Evolutionary conservation across 2,329 filamentous ascomycete species (phyloP).

Genomic region (Phyllosticta citribraziliensis): DNA sequence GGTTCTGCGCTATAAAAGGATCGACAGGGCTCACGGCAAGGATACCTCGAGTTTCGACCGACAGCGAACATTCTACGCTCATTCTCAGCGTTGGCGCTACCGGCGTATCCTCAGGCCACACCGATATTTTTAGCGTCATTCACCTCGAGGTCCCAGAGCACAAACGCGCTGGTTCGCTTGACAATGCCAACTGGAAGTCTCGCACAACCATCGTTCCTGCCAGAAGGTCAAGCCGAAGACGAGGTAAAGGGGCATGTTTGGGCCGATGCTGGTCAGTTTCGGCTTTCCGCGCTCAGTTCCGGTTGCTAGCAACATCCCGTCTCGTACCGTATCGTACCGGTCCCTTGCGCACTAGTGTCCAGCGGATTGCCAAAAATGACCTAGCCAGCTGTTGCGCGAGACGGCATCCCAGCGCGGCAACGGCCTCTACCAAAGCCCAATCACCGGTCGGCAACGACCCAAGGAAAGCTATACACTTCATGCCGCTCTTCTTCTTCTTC

Average conservation of each 20-base stretch:
- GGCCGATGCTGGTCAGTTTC: background rate
- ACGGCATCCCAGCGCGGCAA: background rate
- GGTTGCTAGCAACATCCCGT: background rate
- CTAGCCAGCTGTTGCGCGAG: background rate
- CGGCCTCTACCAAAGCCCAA: background rate
- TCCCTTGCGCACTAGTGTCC: background rate
- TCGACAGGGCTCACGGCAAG: background rate
- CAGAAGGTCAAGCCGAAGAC: no score
- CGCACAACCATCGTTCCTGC: no score
- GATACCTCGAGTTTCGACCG: background rate
- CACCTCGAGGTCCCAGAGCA: background rate
- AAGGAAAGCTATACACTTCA: background rate
- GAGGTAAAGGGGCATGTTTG: no score
- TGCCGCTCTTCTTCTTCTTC: background rate
- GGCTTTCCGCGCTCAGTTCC: background rate
- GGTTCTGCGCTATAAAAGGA: background rate
- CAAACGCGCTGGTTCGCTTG: background rate
- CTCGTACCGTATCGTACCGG: background rate
- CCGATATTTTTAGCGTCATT: background rate
- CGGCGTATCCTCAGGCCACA: background rate
- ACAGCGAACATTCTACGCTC: background rate
- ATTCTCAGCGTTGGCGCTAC: background rate
- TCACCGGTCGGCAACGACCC: background rate
- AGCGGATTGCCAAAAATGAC: background rate
- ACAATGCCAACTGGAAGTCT: background rate